Base-by-base conservation (phyloP, 225 moss, liverwort and hornwort genomes). In the Polytrichum formosum region DNA sequence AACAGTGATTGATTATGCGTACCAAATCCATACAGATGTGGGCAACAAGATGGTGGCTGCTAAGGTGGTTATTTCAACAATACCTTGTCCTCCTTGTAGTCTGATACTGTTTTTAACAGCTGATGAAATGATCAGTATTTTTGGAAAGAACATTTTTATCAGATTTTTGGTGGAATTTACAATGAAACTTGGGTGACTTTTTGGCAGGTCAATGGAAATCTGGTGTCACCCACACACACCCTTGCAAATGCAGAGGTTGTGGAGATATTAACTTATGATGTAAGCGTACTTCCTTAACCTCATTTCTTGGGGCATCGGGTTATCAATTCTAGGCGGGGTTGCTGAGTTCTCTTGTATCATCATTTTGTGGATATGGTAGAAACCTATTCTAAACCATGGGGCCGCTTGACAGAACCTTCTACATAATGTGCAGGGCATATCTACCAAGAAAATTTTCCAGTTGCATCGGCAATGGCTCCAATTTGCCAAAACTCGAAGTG, bases 41-140 rank as follows among this genome's bases (percentile, higher is more conserved):
- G 97, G 97, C 21, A 98, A 98, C 78, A 94, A 91, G 82, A 98
- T 98, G 97, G 91, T 98, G 62, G 97, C 97, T 70, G 94, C 97
- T 31, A 98, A 98, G 89, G 97, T 94, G 46, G 46, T 46, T 46
- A 1, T 46, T 46, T 46, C 13, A 46, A 46, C 46, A 46, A 46
- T 13, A 13, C 13, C 3, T 46, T 46, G 46, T 13, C 46, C 46
- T 46, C 2, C 46, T 46, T 46, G 10, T 46, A 46, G 13, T 46
- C 13, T 46, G 9, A 46, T 46, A 10, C 16, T 75, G 54, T 46
- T 74, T 27, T 61, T 64, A 55, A 21, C 19, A 22, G 22, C 21
- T 66, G 56, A 78, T 75, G 23, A 60, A 61, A 18, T 16, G 17
- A 63, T 16, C 26, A 19, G 26, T 16, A 22, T 5, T 63, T 25